A percentile compares a stretch with the other conserved stretches of the same genome.
Evolutionary conservation across 331 rosid species (phyloP).

Genomic region (Phaseolus coccineus): DNA sequence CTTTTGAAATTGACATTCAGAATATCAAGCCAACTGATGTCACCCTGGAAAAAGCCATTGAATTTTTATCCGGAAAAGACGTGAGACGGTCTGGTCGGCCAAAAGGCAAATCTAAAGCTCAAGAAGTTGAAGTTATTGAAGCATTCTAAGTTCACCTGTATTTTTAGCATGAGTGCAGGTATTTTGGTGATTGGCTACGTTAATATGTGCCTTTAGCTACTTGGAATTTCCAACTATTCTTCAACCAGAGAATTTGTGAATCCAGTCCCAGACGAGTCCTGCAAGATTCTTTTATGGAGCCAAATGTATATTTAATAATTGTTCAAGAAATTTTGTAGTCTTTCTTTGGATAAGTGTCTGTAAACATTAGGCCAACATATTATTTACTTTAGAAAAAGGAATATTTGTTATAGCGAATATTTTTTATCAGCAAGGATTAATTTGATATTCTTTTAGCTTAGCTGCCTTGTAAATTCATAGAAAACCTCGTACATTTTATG

Average conservation of each 20-base stretch:
- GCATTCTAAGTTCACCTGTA: constrained; percentile 47
- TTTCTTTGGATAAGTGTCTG: constrained; percentile 13
- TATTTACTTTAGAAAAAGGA: constrained; percentile 21
- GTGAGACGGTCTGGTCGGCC: constrained; percentile 73
- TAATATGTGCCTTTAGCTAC: background rate
- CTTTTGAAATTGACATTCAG: constrained; percentile 53
- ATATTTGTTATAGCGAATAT: background rate
- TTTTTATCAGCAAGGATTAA: no score
- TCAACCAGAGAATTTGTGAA: constrained; percentile 14
- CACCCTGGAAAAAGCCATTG: constrained; percentile 72
- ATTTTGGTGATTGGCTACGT: constrained; percentile 28
- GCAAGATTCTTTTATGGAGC: constrained; percentile 41
- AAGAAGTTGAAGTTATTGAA: constrained; percentile 65
- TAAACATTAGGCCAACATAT: constrained; percentile 31
- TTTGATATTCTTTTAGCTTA: no score
- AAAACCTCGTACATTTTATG: no score
- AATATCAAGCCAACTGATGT: constrained; percentile 62
- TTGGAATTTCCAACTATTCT: background rate
- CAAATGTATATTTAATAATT: constrained; percentile 31
- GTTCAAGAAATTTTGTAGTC: constrained; percentile 33
- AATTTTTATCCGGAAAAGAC: constrained; percentile 62
- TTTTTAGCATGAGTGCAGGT: constrained; percentile 8
- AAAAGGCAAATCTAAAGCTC: constrained; percentile 58
- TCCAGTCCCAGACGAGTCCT: background rate
- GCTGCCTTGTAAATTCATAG: no score